phyloP scores from a whole-genome alignment of 2,329 filamentous ascomycete genomes.

The Penicillium thymicola region DNA sequence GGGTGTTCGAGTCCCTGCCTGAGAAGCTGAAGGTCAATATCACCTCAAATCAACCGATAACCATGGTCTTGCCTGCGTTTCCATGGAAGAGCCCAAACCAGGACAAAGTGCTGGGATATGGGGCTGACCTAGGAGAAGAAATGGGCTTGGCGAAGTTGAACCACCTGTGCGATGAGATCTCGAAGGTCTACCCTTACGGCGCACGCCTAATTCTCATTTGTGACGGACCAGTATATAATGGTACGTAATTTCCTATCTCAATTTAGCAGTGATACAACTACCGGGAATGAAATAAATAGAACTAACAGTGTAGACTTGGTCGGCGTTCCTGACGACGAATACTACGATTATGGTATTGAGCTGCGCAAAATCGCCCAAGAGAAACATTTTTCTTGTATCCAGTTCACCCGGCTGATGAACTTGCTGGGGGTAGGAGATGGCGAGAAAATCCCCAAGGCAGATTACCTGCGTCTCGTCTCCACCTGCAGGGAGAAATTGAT shows the following conservation, averaged over 20 bases:
- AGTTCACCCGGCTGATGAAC: conserved; percentile 1
- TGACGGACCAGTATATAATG: conserved; percentile 8
- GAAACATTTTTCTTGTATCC: conserved; percentile 6
- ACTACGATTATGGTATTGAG: conserved; percentile 8
- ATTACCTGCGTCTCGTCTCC: conserved; percentile 5
- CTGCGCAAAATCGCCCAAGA: conserved; percentile 2
- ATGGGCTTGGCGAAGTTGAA: conserved; percentile 6
- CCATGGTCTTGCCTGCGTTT: conserved; percentile 9
- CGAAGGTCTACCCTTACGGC: conserved; percentile 8
- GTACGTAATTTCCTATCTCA: neutral
- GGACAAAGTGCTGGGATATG: conserved; percentile 5
- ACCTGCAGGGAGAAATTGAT: conserved; percentile 6
- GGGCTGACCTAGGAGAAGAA: conserved; percentile 5
- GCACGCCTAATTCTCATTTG: conserved; percentile 7
- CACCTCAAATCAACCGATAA: conserved; percentile 1
- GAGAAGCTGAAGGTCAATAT: conserved; percentile 6
- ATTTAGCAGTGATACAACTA: neutral
- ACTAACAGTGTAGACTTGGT: conserved; percentile 7
- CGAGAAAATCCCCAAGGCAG: conserved; percentile 1
- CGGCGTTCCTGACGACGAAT: conserved; percentile 4
- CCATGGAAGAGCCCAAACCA: conserved; percentile 8
- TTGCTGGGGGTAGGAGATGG: conserved; percentile 1
- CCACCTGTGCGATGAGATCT: conserved; percentile 8
- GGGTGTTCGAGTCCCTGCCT: neutral
- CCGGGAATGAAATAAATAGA: neutral